Conservation (phyloP, 495 filamentous ascomycete genomes). For the Aspergillus egyptiacus region DNA sequence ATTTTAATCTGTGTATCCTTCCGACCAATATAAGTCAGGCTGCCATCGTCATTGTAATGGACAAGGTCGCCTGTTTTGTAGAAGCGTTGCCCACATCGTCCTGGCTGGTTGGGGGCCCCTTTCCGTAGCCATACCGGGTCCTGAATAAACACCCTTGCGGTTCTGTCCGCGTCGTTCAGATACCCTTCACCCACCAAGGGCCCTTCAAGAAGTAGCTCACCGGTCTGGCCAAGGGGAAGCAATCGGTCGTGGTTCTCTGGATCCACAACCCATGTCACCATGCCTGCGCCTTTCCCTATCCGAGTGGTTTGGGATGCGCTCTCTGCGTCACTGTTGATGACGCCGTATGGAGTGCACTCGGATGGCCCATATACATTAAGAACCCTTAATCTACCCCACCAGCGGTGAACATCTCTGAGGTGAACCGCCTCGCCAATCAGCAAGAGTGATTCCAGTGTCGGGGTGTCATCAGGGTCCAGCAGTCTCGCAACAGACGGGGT, state of each 20-base stretch:
- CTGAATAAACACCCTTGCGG: neutral
- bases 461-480: no score
- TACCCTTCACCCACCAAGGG: neutral
- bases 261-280: neutral
- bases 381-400: no score
- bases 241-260: neutral
- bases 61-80: neutral
- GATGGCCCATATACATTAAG: no score
- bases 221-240: neutral
- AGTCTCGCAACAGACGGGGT: neutral
- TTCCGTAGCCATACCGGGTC: neutral
- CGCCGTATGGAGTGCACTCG: neutral
- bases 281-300: neutral
- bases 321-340: neutral
- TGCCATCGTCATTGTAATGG: constrained; percentile 2
- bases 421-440: no score
- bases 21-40: constrained; percentile 1
- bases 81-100: neutral
- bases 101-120: neutral
- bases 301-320: no score
- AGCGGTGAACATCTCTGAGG: no score
- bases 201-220: neutral
- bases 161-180: neutral
- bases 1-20: constrained; percentile 15
- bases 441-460: no score